Conservation (phyloP, 1,284 basidiomycete genomes). For the Cutaneotrichosporon cavernicola region DNA sequence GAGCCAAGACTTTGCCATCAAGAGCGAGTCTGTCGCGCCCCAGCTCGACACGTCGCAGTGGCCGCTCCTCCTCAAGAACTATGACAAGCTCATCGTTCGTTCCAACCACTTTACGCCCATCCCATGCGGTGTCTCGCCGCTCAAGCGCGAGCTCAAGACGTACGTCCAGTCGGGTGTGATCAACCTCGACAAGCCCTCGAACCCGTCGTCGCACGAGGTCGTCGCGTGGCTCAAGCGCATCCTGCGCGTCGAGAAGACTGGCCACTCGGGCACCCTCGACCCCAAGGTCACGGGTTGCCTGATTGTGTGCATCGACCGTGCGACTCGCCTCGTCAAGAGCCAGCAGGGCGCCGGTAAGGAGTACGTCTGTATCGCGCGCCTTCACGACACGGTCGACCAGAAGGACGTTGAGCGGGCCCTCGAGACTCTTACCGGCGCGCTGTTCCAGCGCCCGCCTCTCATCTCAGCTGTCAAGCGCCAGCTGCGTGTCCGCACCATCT, state of each 20-base stretch:
- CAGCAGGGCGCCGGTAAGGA: conserved; percentile 74
- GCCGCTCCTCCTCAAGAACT: conserved; percentile 98
- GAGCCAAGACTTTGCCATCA: conserved; percentile 74
- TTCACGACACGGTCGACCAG: conserved; percentile 82
- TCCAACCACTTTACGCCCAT: conserved; percentile 99
- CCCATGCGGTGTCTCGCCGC: conserved; percentile 67
- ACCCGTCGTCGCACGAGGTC: conserved; percentile 99
- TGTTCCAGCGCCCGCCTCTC: conserved; percentile 97
- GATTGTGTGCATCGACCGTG: conserved; percentile 98
- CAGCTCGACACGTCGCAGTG: conserved; percentile 92
- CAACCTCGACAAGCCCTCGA: conserved; percentile 93
- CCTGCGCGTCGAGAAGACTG: conserved; percentile 94
- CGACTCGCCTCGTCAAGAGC: conserved; percentile 93
- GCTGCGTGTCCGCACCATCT: conserved; percentile 94
- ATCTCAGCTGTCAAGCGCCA: conserved; percentile 99
- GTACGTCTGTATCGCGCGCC: conserved; percentile 92
- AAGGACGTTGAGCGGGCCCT: conserved; percentile 86
- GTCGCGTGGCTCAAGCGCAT: conserved; percentile 98
- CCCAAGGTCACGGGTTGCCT: conserved; percentile 99
- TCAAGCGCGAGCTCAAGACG: conserved; percentile 85
- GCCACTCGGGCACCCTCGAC: conserved; percentile 92
- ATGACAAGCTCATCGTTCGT: conserved; percentile 91
- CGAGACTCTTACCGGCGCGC: conserved; percentile 94
- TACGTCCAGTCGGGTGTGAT: conserved; percentile 99
- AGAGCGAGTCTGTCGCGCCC: conserved; percentile 69